Base-by-base conservation (phyloP, 148 eudicot species). In the Camellia sinensis region DNA sequence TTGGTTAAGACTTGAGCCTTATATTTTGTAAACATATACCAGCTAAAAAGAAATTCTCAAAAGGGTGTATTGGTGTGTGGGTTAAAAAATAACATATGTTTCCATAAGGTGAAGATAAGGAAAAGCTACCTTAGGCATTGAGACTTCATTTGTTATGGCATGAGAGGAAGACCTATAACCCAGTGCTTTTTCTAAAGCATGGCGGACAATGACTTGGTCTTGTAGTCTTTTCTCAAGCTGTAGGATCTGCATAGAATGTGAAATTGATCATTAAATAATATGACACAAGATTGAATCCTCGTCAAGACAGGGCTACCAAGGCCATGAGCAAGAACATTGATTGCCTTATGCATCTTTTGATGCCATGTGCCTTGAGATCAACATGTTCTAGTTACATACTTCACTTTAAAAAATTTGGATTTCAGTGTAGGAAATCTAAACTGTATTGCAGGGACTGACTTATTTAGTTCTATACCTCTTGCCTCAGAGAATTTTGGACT, bases 221-320 rank as follows among this genome's bases (percentile, higher is more conserved):
- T 91, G 91, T 73, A 95, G 86, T 84, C 94, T 89, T 83, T 91
- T 92, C 88, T 95, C 99, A 2, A 95, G 94, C 76, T 84, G 90
- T 79, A 87, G 76, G 86, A 95, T 95, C 99, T 95, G 90, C 73
- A 81, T 4, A 43, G 37, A 59, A 48, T 37, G 65, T 46, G 53
- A 57, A 46, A 69, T 41, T 7, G 53, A 64, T 46, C 17, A 50
- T 78, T 29, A 12, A 44, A 53, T 41, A 52, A 43, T 11, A 78
- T 66, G 14, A 15, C 60, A 4, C 14, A 17, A 63, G 7, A 15
- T 11, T 66, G 72, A 40, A 65, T 50, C 62, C 43, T n/a, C 19
- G 14, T 7, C 0, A 65, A 22, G 18, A 77, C 29, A 66, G 12
- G 21, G 52, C 29, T 65, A 67, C 64, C 67, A 29, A 53, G 45